phyloP scores from a whole-genome alignment of 192 early-diverging fungal genomes.

The Mortierella claussenii region DNA sequence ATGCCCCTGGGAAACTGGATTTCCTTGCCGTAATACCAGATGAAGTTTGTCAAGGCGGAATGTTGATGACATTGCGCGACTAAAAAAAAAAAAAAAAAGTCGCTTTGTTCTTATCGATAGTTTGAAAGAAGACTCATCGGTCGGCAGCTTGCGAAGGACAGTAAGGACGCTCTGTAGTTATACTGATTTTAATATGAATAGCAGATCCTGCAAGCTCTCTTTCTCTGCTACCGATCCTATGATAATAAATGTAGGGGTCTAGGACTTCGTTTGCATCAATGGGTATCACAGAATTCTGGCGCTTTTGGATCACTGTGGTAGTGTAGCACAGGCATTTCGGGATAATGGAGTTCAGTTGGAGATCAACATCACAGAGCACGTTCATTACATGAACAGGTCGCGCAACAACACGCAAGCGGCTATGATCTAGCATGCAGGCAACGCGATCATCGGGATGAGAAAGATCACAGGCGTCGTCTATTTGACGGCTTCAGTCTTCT shows the following conservation, averaged over 20 bases:
- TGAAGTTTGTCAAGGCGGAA: slow-evolving; percentile 14
- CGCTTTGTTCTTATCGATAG: not conserved
- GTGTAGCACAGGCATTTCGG: slow-evolving; percentile 22
- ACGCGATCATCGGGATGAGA: not conserved
- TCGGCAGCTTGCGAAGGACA: slow-evolving; percentile 19
- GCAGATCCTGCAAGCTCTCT: no score
- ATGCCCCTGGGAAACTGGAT: slow-evolving; percentile 33
- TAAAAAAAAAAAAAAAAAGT: not conserved
- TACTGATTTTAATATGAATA: not conserved
- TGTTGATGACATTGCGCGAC: no score
- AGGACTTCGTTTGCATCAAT: slow-evolving; percentile 41
- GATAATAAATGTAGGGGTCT: no score
- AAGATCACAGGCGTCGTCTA: slow-evolving; percentile 24
- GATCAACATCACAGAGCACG: slow-evolving; percentile 18
- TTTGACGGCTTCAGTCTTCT: slow-evolving; percentile 12
- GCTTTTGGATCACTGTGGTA: slow-evolving; percentile 25
- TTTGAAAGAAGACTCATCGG: slow-evolving; percentile 29
- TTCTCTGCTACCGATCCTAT: no score
- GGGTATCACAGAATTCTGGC: slow-evolving; percentile 6
- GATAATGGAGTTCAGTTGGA: not conserved
- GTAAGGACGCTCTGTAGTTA: not conserved
- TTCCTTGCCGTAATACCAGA: slow-evolving; percentile 42
- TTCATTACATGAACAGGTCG: slow-evolving; percentile 1
- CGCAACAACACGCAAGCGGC: not conserved
- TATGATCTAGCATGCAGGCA: not conserved